Base-by-base conservation (phyloP, 2,329 filamentous ascomycete species). In the Colletotrichum sp. region DNA sequence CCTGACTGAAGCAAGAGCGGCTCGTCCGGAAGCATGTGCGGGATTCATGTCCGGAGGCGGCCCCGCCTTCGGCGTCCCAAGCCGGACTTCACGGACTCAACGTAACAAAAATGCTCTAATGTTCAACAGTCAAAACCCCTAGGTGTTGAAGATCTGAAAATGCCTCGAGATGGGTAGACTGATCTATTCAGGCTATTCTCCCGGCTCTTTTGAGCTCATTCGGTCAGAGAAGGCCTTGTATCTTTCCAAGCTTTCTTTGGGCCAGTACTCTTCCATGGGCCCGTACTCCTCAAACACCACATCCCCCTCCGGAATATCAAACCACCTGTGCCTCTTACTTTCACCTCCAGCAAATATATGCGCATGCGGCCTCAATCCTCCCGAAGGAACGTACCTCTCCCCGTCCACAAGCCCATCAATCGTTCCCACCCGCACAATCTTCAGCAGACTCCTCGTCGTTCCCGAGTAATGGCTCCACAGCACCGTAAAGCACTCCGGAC, bases 401-500 rank as follows among this genome's bases (percentile, higher is more conserved):
- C 16, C 55, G 1, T 10, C 55, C 2, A 6, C 21, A 58, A 58
- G 4, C 24, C 55, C 55, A 26, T 6, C 55, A 28, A 58, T 58
- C 13, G 21, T 58, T 5, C 55, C 55, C 13, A 58, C 55, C 26
- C 24, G 55, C 0, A 58, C 1, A 58, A 58, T 56, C 55, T 28
- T 58, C 3, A 26, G 0, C 3, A 58, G 21, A 1, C 55, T 24
- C 26, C 55, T 58, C 21, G 55, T 28, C 16, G 21, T 26, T 0
- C 55, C 55, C 8, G 21, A 58, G 21, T 58, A 58, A 26, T 58
- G 55, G 8, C 55, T 58, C 55, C 55, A 58, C 21, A 58, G 4
- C 26, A 58, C 55, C 21, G 21, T 58, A 13, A 58, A 58, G 26
- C 55, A 58, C 55, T 58, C 55, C 13, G 55, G 55, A 58, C 24